Conservation (phyloP, 208 protist species). For the Crithidia expoeki region DNA sequence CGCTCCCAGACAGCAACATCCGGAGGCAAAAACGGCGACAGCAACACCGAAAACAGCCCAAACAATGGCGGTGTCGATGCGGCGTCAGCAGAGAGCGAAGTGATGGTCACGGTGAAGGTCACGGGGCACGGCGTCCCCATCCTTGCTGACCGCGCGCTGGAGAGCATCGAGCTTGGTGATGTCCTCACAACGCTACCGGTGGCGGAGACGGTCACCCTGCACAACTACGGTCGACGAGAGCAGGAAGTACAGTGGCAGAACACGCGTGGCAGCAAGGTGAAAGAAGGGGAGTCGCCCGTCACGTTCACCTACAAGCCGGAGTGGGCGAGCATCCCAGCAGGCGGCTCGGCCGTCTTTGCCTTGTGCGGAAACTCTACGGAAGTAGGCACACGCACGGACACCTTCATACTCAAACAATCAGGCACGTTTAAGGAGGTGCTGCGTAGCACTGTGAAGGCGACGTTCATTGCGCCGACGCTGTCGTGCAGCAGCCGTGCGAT, state of each 20-base stretch:
- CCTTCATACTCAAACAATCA: conserved; percentile 85
- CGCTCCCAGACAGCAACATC: not conserved
- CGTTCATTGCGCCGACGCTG: conserved; percentile 87
- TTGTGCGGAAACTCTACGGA: conserved; percentile 58
- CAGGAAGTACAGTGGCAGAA: conserved; percentile 93
- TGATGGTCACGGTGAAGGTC: conserved; percentile 66
- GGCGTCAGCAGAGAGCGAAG: conserved; percentile 3
- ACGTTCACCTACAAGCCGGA: conserved; percentile 87
- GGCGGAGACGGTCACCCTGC: conserved; percentile 60
- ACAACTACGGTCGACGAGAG: conserved; percentile 89
- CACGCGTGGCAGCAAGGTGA: conserved; percentile 59
- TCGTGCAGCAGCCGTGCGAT: conserved; percentile 80
- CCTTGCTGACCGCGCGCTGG: conserved; percentile 47
- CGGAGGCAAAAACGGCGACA: not conserved
- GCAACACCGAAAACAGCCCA: not conserved
- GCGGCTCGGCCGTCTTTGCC: conserved; percentile 56
- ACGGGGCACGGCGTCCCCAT: conserved; percentile 92
- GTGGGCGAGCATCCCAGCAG: conserved; percentile 66
- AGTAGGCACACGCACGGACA: conserved; percentile 69
- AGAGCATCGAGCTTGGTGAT: conserved; percentile 86
- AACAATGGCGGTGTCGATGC: conserved; percentile 30
- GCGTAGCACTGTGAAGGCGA: conserved; percentile 64
- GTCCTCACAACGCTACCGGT: conserved; percentile 84
- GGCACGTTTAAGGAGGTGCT: conserved; percentile 84
- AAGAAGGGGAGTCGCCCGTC: conserved; percentile 66